phyloP scores from a whole-genome alignment of 768 basidiomycete species.

The Suillus cothurnatus region DNA sequence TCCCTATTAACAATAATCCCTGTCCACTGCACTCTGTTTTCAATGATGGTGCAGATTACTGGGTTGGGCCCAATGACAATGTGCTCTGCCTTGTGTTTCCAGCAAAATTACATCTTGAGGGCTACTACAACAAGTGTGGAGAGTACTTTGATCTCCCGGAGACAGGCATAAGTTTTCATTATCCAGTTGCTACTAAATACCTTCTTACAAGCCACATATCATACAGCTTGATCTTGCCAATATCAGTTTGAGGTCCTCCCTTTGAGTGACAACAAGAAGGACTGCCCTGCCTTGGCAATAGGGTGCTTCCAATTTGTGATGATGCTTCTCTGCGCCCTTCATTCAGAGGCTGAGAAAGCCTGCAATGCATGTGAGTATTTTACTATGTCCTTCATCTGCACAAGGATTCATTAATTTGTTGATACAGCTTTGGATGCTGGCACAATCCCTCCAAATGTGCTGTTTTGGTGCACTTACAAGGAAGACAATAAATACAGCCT shows the following conservation, averaged over 20 bases:
- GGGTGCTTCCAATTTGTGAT: neutral
- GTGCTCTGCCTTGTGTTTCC: too few relatives aligned
- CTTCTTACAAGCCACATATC: neutral
- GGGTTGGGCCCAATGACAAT: too few relatives aligned
- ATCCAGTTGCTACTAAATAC: neutral
- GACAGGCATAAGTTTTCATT: neutral
- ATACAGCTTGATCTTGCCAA: neutral
- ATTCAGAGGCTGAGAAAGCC: neutral
- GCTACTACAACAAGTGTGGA: too few relatives aligned
- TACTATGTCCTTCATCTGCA: neutral
- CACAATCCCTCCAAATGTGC: neutral
- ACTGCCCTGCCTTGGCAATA: neutral
- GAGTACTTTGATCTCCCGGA: neutral
- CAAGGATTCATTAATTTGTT: neutral
- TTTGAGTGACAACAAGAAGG: neutral
- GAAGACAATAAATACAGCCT: neutral
- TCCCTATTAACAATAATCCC: too few relatives aligned
- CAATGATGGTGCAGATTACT: too few relatives aligned
- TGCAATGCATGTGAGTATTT: neutral
- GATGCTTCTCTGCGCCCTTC: neutral
- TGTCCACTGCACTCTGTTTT: too few relatives aligned
- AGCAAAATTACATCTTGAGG: too few relatives aligned
- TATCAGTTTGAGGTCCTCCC: neutral
- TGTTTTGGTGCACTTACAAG: neutral
- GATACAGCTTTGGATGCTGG: neutral